phyloP scores from a whole-genome alignment of 2,329 filamentous ascomycete genomes.

The Cytospora paraplurivora region DNA sequence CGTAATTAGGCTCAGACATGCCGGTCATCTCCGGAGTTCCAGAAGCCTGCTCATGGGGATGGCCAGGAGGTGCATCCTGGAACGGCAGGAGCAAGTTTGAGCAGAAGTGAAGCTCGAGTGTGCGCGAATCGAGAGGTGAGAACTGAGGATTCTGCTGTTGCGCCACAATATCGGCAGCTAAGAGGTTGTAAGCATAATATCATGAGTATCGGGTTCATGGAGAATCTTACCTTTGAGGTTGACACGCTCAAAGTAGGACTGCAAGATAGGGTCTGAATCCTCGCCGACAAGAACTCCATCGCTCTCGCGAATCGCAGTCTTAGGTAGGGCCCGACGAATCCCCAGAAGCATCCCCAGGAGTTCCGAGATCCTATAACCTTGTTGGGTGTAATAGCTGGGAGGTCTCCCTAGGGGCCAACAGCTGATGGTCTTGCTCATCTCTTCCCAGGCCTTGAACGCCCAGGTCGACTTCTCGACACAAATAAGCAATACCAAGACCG shows the following conservation, averaged over 20 bases:
- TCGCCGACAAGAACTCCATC: conserved; percentile 53
- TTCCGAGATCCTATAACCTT: conserved; percentile 60
- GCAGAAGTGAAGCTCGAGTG: conserved; percentile 49
- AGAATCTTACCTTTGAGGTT: conserved; percentile 57
- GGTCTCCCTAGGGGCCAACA: conserved; percentile 65
- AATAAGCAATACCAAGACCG: conserved; percentile 64
- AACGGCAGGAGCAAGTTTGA: conserved; percentile 44
- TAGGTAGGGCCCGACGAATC: conserved; percentile 62
- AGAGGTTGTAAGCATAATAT: conserved; percentile 22
- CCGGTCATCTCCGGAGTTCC: not conserved
- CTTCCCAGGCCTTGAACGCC: conserved; percentile 70
- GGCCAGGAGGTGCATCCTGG: conserved; percentile 9
- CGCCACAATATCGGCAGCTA: conserved; percentile 44
- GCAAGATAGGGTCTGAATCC: conserved; percentile 49
- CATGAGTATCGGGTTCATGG: too few relatives aligned
- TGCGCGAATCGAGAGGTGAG: conserved; percentile 50
- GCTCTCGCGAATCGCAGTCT: conserved; percentile 46
- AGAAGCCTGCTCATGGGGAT: conserved; percentile 5
- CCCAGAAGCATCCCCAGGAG: conserved; percentile 62
- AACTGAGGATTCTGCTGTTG: conserved; percentile 57
- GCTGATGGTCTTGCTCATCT: conserved; percentile 47
- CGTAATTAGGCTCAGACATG: not conserved
- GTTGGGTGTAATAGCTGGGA: conserved; percentile 58
- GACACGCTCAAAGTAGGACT: conserved; percentile 57
- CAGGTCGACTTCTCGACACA: conserved; percentile 69